Base-by-base conservation (phyloP, 2,329 filamentous ascomycete genomes). In the Stagonosporopsis cucurbitacearum region DNA sequence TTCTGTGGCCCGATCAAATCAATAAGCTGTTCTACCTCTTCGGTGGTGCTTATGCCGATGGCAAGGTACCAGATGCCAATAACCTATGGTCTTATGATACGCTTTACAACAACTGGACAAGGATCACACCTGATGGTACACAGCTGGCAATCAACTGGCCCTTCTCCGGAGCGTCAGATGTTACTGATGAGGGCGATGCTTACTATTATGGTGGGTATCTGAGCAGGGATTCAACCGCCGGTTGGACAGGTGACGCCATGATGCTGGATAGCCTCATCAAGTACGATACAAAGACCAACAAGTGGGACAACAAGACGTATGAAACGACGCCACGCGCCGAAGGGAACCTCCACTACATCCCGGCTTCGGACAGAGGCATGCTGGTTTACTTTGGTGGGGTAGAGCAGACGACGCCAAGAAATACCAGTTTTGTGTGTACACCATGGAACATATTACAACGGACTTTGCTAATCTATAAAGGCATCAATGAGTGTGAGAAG, bases 151-250 rank as follows among this genome's bases (percentile, higher is more conserved):
- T 65, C 8, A 25, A 30, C 2, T 62, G 62, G 54, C 58, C 60
- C n/a, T 36, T 57, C 8, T 56, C 55, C 26, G 63, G 63, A 3
- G 54, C 63, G 3, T 48, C 55, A 8, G 33, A 52, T 17, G 46
- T 57, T 0, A 48, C 54, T 1, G 60, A 63, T 22, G 50, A 52
- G 12, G 63, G 60, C 2, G 44, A 45, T 54, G 84, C 79, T 3
- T 88, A 83, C 66, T 85, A 86, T 65, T 82, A 84, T 54, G 85
- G 85, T n/a, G 85, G 85, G 23, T 87, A 82, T 80, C 74, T 83
- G 45, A 84, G 79, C 58, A 83, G 83, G 59, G 70, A 68, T 42
- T 81, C 82, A 0, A 75, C 79, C 77, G 40, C 39, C 12, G 30
- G 35, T 1, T 4, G 45, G 50, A 32, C 63, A 23, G 49, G 40